These are phyloP conservation scores for Roridomyces roridus DNA, from an alignment of 768 basidiomycete species.

Conservation along the genomic window DNA sequence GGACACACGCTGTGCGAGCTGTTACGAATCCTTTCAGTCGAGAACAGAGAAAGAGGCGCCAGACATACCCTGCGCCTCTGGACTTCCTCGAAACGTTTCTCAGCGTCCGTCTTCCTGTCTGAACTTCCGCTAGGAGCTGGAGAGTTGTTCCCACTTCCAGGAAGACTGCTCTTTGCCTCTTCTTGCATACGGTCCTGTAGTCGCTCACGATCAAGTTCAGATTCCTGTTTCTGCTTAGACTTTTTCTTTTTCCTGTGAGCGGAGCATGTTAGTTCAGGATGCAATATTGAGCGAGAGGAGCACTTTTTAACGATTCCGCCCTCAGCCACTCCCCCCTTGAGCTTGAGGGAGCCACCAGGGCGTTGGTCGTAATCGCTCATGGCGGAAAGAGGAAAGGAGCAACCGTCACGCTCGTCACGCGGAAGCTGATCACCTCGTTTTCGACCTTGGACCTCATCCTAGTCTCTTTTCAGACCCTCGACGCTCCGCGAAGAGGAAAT, in stretches of 20 bases:
- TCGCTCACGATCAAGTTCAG: slow-evolving; percentile 51
- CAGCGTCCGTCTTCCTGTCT: slow-evolving; percentile 82
- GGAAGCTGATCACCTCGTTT: slow-evolving; percentile 3
- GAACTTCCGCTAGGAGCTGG: slow-evolving; percentile 58
- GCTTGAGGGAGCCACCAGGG: slow-evolving; percentile 87
- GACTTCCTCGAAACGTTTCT: slow-evolving; percentile 87
- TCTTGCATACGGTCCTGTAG: slow-evolving; percentile 58
- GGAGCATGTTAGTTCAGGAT: slow-evolving; percentile 8
- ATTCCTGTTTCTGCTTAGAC: slow-evolving; percentile 63
- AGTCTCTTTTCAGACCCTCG: too few relatives aligned
- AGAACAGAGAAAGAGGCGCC: slow-evolving; percentile 11
- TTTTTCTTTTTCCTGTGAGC: slow-evolving; percentile 85
- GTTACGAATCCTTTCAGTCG: slow-evolving; percentile 7
- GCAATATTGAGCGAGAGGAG: slow-evolving; percentile 28
- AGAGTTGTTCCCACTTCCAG: slow-evolving; percentile 65
- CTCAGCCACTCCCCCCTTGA: slow-evolving; percentile 82
- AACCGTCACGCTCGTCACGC: slow-evolving; percentile 13
- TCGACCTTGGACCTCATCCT: slow-evolving; percentile 23
- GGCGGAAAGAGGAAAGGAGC: slow-evolving; percentile 13
- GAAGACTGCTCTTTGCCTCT: slow-evolving; percentile 50
- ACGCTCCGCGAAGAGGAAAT: too few relatives aligned
- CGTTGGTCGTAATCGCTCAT: slow-evolving; percentile 90
- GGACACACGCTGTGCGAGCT: slow-evolving; percentile 79
- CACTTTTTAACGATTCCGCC: slow-evolving; percentile 88
- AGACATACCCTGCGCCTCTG: slow-evolving; percentile 77